Evolutionary conservation across 495 filamentous ascomycete genomes (phyloP).

Genomic region (Chaetomidium leptoderma): DNA sequence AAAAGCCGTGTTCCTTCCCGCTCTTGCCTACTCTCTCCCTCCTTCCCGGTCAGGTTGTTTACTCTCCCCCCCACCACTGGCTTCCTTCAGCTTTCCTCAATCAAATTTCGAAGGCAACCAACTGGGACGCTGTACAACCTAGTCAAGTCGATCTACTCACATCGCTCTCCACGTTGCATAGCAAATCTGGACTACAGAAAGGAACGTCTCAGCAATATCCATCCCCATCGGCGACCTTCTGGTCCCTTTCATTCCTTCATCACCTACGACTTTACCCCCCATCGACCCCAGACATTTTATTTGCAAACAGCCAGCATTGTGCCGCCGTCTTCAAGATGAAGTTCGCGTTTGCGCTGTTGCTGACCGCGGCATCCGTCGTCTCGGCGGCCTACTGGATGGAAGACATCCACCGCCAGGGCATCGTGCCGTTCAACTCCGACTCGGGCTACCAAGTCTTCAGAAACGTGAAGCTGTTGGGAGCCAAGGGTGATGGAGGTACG

Average conservation of each 20-base stretch:
- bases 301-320: not conserved
- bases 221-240: not conserved
- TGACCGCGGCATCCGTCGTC: conserved; percentile 13
- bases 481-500: conserved; percentile 62
- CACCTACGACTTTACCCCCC: not conserved
- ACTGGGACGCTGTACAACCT: no score
- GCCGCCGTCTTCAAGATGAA: conserved; percentile 14
- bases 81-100: no score
- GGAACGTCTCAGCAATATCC: not conserved
- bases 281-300: not conserved
- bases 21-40: no score
- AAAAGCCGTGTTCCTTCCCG: no score
- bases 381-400: conserved; percentile 36
- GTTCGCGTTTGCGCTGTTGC: conserved; percentile 8
- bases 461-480: conserved; percentile 79
- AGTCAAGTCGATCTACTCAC: no score
- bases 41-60: no score
- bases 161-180: not conserved
- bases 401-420: conserved; percentile 39
- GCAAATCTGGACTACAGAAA: not conserved
- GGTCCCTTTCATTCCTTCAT: not conserved
- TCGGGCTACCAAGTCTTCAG: conserved; percentile 64
- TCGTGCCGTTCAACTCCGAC: conserved; percentile 39
- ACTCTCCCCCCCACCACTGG: no score
- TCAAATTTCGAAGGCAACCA: no score